phyloP scores from a whole-genome alignment of 2,329 filamentous ascomycete species.

The Trichoderma endophyticum region DNA sequence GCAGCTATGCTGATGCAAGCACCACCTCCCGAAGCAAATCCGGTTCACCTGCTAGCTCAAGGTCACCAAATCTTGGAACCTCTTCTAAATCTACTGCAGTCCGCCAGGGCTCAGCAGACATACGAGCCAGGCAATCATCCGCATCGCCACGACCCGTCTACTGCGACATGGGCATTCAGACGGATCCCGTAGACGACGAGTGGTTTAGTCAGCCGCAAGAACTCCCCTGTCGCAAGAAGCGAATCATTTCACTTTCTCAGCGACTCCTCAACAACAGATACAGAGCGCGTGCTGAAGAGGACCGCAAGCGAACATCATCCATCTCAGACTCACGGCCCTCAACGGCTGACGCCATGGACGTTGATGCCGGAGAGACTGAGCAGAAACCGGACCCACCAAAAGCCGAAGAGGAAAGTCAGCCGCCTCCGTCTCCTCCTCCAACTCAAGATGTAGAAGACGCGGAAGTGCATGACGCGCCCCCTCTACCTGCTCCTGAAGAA shows the following conservation, averaged over 20 bases:
- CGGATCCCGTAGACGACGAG: conserved; percentile 51
- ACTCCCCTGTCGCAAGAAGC: conserved; percentile 42
- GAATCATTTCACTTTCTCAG: conserved; percentile 52
- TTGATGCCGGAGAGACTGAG: conserved; percentile 37
- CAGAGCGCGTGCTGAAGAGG: conserved; percentile 40
- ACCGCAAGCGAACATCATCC: conserved; percentile 30
- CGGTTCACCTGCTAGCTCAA: conserved; percentile 45
- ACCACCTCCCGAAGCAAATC: conserved; percentile 55
- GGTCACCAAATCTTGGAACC: conserved; percentile 37
- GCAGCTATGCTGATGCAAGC: conserved; percentile 50
- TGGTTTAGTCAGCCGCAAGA: conserved; percentile 46
- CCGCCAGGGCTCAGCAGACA: conserved; percentile 29
- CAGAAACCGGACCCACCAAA: conserved; percentile 24
- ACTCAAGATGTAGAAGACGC: conserved; percentile 26
- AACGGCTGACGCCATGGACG: conserved; percentile 38
- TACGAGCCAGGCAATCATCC: conserved; percentile 39
- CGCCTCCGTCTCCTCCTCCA: conserved; percentile 26
- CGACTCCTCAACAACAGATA: conserved; percentile 50
- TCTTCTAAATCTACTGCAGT: conserved; percentile 28
- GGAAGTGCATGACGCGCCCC: conserved; percentile 31
- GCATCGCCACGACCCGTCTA: conserved; percentile 43
- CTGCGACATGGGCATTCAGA: conserved; percentile 51
- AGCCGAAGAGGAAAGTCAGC: conserved; percentile 22
- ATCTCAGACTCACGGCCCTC: conserved; percentile 23
- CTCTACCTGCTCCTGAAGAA: neutral